Evolutionary conservation across 1,284 basidiomycete genomes (phyloP), one percentile per base, ranked within the genome.

Genomic region (Ganoderma lingzhi): DNA sequence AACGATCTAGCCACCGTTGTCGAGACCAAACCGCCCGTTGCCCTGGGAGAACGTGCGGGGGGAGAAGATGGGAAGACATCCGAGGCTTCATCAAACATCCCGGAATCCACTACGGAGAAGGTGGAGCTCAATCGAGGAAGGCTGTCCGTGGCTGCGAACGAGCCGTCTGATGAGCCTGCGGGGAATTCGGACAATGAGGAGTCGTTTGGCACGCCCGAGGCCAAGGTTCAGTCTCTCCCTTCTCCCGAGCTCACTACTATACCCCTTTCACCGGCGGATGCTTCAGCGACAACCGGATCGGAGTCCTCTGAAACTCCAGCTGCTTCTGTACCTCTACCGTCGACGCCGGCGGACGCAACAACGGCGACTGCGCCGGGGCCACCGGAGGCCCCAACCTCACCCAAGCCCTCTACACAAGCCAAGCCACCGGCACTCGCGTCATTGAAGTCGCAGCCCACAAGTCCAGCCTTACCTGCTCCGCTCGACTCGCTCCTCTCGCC

Each of bases 401-500:
- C n/a, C 56, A 39, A 39, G n/a, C 5, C 2, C 6, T 42, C 59
- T 14, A 28, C 39, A 14, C 59, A 37, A 30, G 1, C n/a, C 3
- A 19, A 41, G 37, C 2, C 58, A 14, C 39, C 59, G 1, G 59
- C 15, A 6, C 37, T 39, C 3, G 39, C 39, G 10, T 5, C 35
- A 15, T n/a, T 28, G 39, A 17, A 6, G 39, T 37, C 55, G 19
- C 58, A 60, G 4, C 9, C 37, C 15, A 8, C 39, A 9, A 37
- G 2, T 8, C 3, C 23, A 41, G 19, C 58, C 14, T 30, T 23
- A 6, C 62, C 66, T 9, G 66, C 65, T 2, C 64, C 69, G 2
- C 78, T 85, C 8, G 82, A 85, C 71, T 80, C 83, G 28, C 71
- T 86, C 2, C 80, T 86, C 58, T 85, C 84, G 19, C 84, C 84